Percentiles rank a stretch among this genome's conserved stretches.
Evolutionary conservation across 495 filamentous ascomycete genomes (phyloP).

Genomic region (Sordaria brevicollis): DNA sequence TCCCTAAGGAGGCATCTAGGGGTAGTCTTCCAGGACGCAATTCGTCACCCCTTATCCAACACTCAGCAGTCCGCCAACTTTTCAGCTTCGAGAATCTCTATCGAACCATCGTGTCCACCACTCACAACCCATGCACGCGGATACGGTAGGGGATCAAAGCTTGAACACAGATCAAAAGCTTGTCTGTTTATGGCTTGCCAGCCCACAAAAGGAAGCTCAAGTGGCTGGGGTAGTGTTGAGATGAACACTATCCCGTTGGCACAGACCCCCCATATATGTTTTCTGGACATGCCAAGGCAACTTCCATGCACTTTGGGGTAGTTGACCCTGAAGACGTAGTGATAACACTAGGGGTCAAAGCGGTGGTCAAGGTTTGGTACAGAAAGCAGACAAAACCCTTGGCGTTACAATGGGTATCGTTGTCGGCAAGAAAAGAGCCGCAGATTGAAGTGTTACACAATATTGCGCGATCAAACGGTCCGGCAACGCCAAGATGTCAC

Average conservation of each 20-base stretch:
- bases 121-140: background rate
- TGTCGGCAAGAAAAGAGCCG: background rate
- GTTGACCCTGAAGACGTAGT: background rate
- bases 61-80: background rate
- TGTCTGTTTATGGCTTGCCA: background rate
- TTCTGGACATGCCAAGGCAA: background rate
- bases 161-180: background rate
- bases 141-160: background rate
- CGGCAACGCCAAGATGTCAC: background rate
- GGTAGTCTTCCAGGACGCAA: background rate
- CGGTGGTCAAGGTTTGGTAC: background rate
- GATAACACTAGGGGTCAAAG: background rate
- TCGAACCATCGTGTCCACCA: background rate
- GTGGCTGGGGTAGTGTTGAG: background rate
- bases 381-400: background rate
- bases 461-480: background rate
- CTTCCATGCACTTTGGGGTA: background rate
- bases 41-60: background rate
- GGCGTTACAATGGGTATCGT: background rate
- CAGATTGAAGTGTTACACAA: background rate
- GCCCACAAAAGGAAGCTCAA: background rate
- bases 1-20: background rate
- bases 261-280: background rate
- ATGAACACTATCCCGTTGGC: background rate
- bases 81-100: background rate